Evolutionary conservation across 2,329 filamentous ascomycete genomes (phyloP), one percentile per base, ranked within the genome.

Genomic region (Xylariaceae sp.): DNA sequence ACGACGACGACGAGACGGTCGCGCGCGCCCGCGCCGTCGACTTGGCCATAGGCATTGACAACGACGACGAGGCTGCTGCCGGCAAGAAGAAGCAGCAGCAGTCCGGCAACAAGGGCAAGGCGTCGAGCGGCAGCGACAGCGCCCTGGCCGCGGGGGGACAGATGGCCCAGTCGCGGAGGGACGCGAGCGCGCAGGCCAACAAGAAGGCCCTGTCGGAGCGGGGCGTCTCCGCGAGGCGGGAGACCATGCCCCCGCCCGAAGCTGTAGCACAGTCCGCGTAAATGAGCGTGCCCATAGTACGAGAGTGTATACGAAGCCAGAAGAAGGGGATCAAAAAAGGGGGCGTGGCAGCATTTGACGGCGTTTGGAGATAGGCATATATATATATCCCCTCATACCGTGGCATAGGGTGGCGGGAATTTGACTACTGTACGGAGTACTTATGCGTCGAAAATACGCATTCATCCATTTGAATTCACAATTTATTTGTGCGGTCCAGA

Each of bases 1-100:
- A 85, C 22, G 75, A 70, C 1, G 68, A 85, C 22, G 68, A 77
- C 2, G 69, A 80, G 37, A 58, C 93, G 28, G 50, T 77, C 14
- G 71, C 76, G 19, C 60, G 66, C 39, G 89, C 89, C 1, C 66
- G 65, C 28, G 71, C 75, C 5, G 66, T 80, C 4, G 89, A 95
- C 51, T 56, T 67, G 34, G 64, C 68, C 19, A 60, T 86, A 11
- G 75, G 72, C 12, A 65, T 86, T 35, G 68, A 73, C 36, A 64
- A 68, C 7, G 68, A 73, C 30, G 61, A 61, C 11, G n/a, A n/a
- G n/a, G n/a, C n/a, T n/a, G n/a, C n/a, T n/a, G 52, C 65, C 33
- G 61, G 64, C 30, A 67, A 64, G 35, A 42, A 40, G 29, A 32
- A 16, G 27, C 39, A 34, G 17, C 29, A 31, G 17, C 9, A 29